Evolutionary conservation across 305 asterid species (phyloP), one percentile per base, ranked within the genome.

Genomic region (Solanum chacoense): DNA sequence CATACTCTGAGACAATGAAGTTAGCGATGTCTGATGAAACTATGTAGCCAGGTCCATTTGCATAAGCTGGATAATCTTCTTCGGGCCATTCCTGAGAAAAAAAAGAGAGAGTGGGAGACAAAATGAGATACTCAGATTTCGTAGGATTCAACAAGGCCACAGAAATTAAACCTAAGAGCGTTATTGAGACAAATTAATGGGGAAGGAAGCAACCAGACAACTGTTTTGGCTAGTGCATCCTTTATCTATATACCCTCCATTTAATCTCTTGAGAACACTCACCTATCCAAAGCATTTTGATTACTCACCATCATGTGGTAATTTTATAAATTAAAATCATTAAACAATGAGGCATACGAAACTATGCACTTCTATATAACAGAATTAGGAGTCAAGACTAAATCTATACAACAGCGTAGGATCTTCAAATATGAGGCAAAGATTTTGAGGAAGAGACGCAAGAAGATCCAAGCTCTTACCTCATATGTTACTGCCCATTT

Each of bases 401-500:
- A 85, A 38, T 35, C 29, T 11, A 50, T 29, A 16, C n/a, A 45
- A 67, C 38, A 29, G 86, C 40, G 6, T 29, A 18, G 6, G 18
- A 42, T 81, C 16, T 45, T 18, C 18, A 42, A 8, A 38, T 40
- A 79, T 12, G 37, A 81, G 71, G 86, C 3, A 9, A 26, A 26
- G 37, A 55, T n/a, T 8, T 7, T 78, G 86, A 24, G 80, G 36
- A 36, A 71, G 35, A 16, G 31, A 71, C 11, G 32, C 50, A n/a
- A 37, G 40, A 80, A 40, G 77, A 84, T 77, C 65, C 73, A 45
- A 75, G 65, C 24, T 18, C 40, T 50, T 92, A 95, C 98, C 98
- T 96, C 97, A 71, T 94, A 94, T 83, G 98, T 94, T 84, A 96
- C 98, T 50, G 98, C 96, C 98, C 98, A 96, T 96, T 96, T 96